phyloP scores from a whole-genome alignment of 768 basidiomycete genomes.

The Gloeostereum incarnatum region DNA sequence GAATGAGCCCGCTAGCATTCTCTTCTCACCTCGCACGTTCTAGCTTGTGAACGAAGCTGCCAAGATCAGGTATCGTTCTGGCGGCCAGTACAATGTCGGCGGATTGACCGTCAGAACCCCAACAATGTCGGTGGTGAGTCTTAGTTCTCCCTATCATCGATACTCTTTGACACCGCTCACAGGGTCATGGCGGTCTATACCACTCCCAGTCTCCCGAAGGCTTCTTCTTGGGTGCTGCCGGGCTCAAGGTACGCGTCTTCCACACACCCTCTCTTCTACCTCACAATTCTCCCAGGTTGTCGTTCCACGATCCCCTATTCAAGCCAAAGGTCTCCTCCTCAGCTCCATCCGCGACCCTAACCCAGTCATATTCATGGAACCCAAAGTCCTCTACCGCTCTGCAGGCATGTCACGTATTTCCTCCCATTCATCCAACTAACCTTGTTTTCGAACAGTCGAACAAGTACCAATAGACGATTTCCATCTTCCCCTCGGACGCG shows the following conservation, averaged over 20 bases:
- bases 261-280: neutral
- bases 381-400: constrained; percentile 87
- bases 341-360: constrained; percentile 87
- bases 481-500: constrained; percentile 71
- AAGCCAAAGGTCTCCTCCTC: constrained; percentile 89
- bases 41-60: constrained; percentile 94
- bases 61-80: constrained; percentile 86
- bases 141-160: neutral
- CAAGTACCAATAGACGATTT: constrained; percentile 90
- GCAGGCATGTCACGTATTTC: constrained; percentile 36
- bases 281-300: constrained; percentile 40
- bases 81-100: constrained; percentile 76
- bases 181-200: constrained; percentile 84
- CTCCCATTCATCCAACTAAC: constrained; percentile 3
- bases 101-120: constrained; percentile 77
- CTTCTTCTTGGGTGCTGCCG: constrained; percentile 86
- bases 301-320: constrained; percentile 90
- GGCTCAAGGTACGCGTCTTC: constrained; percentile 56
- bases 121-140: constrained; percentile 76
- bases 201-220: constrained; percentile 95
- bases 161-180: constrained; percentile 1
- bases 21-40: neutral
- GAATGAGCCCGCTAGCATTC: constrained; percentile 6
- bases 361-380: constrained; percentile 94
- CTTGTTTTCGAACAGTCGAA: constrained; percentile 46